These are phyloP conservation scores for Mrakia hoshinonis DNA, from an alignment of 768 basidiomycete genomes.

Conservation along the genomic window DNA sequence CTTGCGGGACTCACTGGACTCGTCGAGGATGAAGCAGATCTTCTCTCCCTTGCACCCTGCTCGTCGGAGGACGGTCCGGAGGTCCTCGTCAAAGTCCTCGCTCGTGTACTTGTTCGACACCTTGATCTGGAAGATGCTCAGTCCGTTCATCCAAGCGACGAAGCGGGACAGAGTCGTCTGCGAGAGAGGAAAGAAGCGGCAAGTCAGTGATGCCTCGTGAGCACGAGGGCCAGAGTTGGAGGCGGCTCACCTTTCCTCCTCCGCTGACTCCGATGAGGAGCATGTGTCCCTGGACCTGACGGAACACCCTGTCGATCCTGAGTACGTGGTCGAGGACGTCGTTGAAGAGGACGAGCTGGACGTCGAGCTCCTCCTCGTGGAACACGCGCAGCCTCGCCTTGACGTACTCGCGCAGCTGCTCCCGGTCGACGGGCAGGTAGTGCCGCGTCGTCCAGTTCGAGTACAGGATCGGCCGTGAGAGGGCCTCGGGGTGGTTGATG, in stretches of 20 bases:
- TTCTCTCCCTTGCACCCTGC: conserved; percentile 98
- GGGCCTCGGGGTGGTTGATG: conserved; percentile 75
- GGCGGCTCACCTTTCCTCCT: conserved; percentile 83
- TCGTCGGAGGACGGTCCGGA: conserved; percentile 86
- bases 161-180: conserved; percentile 96
- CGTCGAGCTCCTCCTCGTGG: conserved; percentile 97
- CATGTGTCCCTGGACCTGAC: conserved; percentile 93
- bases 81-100: conserved; percentile 96
- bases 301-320: conserved; percentile 96
- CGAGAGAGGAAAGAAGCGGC: background rate
- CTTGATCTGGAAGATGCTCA: conserved; percentile 99
- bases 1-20: conserved; percentile 56
- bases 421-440: conserved; percentile 90
- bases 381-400: conserved; percentile 96
- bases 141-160: conserved; percentile 99
- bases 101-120: conserved; percentile 98
- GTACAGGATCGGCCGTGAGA: conserved; percentile 82
- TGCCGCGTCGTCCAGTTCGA: conserved; percentile 99
- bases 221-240: too few species aligned
- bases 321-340: conserved; percentile 97
- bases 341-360: conserved; percentile 94
- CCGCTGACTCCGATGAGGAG: conserved; percentile 96
- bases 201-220: too few species aligned
- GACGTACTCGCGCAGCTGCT: conserved; percentile 85
- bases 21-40: conserved; percentile 99